Percentiles rank a stretch among this genome's conserved stretches.
phyloP scores from a whole-genome alignment of 208 protist species.

The Crithidia bombi region DNA sequence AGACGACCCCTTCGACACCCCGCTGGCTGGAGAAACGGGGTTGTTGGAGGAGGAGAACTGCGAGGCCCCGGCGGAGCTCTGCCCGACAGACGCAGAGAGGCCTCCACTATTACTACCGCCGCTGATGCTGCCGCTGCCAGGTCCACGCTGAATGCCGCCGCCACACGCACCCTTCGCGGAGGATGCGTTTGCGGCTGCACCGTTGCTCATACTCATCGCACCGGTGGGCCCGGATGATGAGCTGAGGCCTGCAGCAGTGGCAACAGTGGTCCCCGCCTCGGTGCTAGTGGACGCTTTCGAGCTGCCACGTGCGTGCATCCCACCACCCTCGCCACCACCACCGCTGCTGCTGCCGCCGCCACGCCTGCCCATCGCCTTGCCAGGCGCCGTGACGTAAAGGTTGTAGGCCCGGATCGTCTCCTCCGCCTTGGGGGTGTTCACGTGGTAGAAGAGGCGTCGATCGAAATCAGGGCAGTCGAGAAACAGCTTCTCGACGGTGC shows the following conservation, averaged over 20 bases:
- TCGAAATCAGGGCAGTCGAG: slow-evolving; percentile 45
- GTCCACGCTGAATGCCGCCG: slow-evolving; percentile 11
- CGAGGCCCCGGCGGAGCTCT: slow-evolving; percentile 7
- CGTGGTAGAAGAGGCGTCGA: slow-evolving; percentile 55
- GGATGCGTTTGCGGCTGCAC: neutral
- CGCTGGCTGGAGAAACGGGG: neutral
- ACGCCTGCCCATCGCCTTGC: neutral
- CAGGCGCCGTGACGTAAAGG: neutral
- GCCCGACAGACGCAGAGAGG: neutral
- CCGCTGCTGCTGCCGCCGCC: neutral
- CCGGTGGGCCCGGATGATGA: neutral
- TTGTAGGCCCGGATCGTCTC: slow-evolving; percentile 18
- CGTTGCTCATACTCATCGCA: neutral
- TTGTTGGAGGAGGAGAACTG: slow-evolving; percentile 4
- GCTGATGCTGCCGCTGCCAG: neutral
- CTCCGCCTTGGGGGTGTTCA: slow-evolving; percentile 15
- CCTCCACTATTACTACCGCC: neutral
- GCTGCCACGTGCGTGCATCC: neutral
- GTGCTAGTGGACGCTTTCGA: slow-evolving; percentile 1
- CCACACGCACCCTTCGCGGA: neutral
- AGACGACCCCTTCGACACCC: slow-evolving; percentile 8
- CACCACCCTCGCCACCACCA: neutral
- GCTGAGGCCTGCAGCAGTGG: neutral
- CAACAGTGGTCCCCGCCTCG: neutral
- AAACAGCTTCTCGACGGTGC: slow-evolving; percentile 31